Percentiles rank a stretch among this genome's conserved stretches.
These are phyloP conservation scores for Lasiosphaeris hirsuta DNA, from an alignment of 495 filamentous ascomycete species.

Conservation along the genomic window DNA sequence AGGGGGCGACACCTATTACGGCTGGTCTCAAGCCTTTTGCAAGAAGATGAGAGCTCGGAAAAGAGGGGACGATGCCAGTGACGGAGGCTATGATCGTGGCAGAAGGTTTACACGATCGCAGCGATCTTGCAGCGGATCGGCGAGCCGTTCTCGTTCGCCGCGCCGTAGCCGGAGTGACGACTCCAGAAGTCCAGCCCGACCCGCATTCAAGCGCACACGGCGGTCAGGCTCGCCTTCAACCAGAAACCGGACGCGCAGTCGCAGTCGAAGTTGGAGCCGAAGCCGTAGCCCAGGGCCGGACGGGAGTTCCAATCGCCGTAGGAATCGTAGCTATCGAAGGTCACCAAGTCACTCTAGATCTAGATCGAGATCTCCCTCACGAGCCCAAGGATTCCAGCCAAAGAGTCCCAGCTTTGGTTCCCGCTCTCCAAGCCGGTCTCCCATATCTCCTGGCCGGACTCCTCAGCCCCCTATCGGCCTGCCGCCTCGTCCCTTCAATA, in stretches of 20 bases:
- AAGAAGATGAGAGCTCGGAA: constrained; percentile 69
- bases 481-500: constrained; percentile 28
- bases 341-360: constrained; percentile 35
- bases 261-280: constrained; percentile 38
- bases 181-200: constrained; percentile 21
- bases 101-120: constrained; percentile 27
- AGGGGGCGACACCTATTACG: constrained; percentile 73
- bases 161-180: constrained; percentile 15
- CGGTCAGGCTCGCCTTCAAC: constrained; percentile 18
- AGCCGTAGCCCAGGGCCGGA: constrained; percentile 11
- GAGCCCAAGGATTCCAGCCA: constrained; percentile 17
- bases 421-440: constrained; percentile 11
- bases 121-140: constrained; percentile 36
- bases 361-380: constrained; percentile 34
- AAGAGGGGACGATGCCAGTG: constrained; percentile 29
- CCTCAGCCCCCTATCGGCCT: constrained; percentile 10
- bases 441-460: neutral
- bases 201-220: constrained; percentile 24
- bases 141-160: constrained; percentile 24
- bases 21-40: constrained; percentile 80
- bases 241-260: constrained; percentile 30
- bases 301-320: neutral
- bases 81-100: constrained; percentile 6
- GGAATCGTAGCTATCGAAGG: constrained; percentile 15
- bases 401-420: constrained; percentile 9